Base-by-base conservation (phyloP, 176 grass and related monocot genomes). In the Bolboschoenus planiculmis region DNA sequence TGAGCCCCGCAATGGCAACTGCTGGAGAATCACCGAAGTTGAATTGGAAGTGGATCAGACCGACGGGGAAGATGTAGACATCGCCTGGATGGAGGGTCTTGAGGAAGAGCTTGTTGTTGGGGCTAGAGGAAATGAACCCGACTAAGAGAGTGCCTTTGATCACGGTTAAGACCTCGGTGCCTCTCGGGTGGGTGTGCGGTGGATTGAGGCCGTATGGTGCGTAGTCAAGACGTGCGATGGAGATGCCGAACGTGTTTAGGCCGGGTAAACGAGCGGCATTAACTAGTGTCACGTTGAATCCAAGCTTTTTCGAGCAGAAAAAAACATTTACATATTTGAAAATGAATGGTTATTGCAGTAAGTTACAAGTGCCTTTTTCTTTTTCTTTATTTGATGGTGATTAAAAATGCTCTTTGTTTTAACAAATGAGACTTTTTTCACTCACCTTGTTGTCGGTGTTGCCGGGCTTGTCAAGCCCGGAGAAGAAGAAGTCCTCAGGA, bases 1-100 rank as follows among this genome's bases (percentile, higher is more conserved):
- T 84, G 0, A 90, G 65, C 8, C 59, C 61, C 0, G 88, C 79
- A 68, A 84, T 46, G 24, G 85, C 85, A 30, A 90, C 85, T 0
- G 81, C 75, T 1, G 43, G 70, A 7, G 48, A 51, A 21, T 73
- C 40, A 24, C 48, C 79, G 7, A 11, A 3, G 11, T 86, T 89
- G 58, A 83, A 80, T 47, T 90, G 88, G 74, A 90, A 90, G 51
- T 90, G 88, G 39, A 87, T 66, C 23, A 90, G 50, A 10, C 84
- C 84, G 14, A 74, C 26, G 0, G 88, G 88, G 68, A 90, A 90
- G 2, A 81, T 81, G 13, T 80, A 87, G 14, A 81, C 88, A 51
- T 86, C 88, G 1, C 88, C 88, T 11, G 57, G 53, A 1, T 84
- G 40, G 14, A 90, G 71, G 37, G 78, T 57, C 43, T 86, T 73